These are phyloP conservation scores for Handroanthus guayacan DNA, from an alignment of 257 asterid species.

Conservation along the genomic window DNA sequence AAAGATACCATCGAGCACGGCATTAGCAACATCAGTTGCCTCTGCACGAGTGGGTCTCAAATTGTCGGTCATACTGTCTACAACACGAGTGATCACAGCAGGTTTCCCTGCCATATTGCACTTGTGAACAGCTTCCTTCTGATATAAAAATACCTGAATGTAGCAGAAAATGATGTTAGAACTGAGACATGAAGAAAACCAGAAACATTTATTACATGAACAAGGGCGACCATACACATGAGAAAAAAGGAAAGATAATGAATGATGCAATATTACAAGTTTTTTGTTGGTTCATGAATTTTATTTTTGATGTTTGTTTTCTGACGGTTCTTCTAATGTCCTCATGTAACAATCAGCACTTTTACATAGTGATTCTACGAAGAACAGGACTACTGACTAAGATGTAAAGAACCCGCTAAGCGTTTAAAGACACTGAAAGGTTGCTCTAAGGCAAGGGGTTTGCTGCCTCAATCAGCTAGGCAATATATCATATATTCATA, in stretches of 20 bases:
- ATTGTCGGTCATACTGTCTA: constrained; percentile 76
- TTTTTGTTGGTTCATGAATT: neutral
- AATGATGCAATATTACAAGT: neutral
- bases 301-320: neutral
- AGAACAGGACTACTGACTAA: neutral
- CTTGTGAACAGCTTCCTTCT: constrained; percentile 67
- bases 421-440: neutral
- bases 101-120: constrained; percentile 81
- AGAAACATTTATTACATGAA: neutral
- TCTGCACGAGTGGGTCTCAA: constrained; percentile 82
- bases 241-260: neutral
- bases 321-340: neutral
- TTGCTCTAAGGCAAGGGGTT: neutral
- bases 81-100: constrained; percentile 46
- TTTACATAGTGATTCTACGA: neutral
- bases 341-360: neutral
- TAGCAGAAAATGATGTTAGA: constrained; percentile 16
- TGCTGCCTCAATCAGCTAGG: too few relatives aligned
- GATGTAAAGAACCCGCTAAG: neutral
- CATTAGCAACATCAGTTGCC: constrained; percentile 81
- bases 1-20: constrained; percentile 65
- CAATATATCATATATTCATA: too few relatives aligned
- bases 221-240: neutral
- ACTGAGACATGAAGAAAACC: neutral
- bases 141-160: constrained; percentile 67